Conservation (phyloP, 2,329 filamentous ascomycete genomes). For the Fusarium gaditjirri region DNA sequence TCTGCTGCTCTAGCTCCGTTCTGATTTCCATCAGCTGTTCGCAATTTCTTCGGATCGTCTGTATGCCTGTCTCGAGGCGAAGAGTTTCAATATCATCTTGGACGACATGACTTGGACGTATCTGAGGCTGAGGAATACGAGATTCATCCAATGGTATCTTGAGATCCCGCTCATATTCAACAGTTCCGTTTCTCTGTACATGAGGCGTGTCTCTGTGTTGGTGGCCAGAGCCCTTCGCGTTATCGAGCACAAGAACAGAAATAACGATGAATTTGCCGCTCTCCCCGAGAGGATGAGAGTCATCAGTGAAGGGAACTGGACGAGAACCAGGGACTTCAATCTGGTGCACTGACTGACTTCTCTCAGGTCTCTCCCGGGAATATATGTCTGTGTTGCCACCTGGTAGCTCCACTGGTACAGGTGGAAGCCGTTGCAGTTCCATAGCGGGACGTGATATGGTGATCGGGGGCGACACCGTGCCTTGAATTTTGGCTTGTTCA, state of each 20-base stretch:
- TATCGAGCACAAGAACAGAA: not conserved
- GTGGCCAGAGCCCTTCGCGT: not conserved
- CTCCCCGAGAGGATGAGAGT: not conserved
- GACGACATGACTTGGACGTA: not conserved
- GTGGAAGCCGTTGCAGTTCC: not conserved
- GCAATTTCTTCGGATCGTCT: not conserved
- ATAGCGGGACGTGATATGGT: not conserved
- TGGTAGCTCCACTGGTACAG: not conserved
- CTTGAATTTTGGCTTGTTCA: not conserved
- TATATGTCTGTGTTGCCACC: not conserved
- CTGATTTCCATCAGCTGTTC: not conserved
- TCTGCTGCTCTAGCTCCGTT: not conserved
- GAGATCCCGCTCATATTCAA: not conserved
- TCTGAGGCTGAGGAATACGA: not conserved
- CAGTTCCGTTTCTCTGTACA: not conserved
- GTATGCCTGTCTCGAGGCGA: not conserved
- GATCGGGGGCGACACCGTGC: not conserved
- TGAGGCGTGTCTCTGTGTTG: not conserved
- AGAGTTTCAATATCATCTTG: not conserved
- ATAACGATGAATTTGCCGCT: not conserved
- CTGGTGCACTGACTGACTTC: not conserved
- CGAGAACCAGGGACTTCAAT: constrained; percentile 9
- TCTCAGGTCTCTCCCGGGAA: not conserved
- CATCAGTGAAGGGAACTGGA: not conserved
- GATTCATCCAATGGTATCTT: no score